Base-by-base conservation (phyloP, 2,329 filamentous ascomycete species). In the Hymenoscyphus linearis region DNA sequence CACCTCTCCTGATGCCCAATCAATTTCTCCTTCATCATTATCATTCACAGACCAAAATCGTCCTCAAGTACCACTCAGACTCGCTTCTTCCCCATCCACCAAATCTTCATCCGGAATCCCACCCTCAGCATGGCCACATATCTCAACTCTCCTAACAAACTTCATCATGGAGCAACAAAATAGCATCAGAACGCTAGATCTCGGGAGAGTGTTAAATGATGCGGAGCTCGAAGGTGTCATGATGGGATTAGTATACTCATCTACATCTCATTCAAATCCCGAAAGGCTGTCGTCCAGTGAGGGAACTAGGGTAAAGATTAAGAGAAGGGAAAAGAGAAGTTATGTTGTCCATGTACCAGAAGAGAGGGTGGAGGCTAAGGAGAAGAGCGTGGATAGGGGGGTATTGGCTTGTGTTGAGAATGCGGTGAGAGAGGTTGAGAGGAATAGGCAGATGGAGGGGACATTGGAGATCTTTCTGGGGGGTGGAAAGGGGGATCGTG, bases 361-460 rank as follows among this genome's bases (percentile, higher is more conserved):
- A 10, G 44, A 13, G 25, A 26, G 26, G 44, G 7, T 22, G 40
- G 12, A 34, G 52, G 55, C 4, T 40, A 37, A 58, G 31, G 10
- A 26, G 56, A 35, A 47, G 31, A 56, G 26, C 12, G 44, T 55
- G 44, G 59, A 55, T 35, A 61, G 56, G 34, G 58, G 57, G 47
- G 2, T 47, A 10, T 22, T 47, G 18, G 40, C 40, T 47, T 50
- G 26, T 67, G 65, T 64, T 53, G 61, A 12, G 44, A 59, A n/a
- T 61, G 68, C 68, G 3, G 61, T 67, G 14, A 52, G 57, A n/a
- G 58, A 54, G 4, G 61, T 70, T 3, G 62, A 62, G 60, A 57
- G 36, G 16, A 58, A n/a, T 37, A 62, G 59, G 25, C 40, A 61
- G 44, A 62, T 65, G 62, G 68, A 71, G 57, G 69, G 69, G 0